phyloP scores from a whole-genome alignment of 108 stramenopile species.

The Nitzschia putrida region DNA sequence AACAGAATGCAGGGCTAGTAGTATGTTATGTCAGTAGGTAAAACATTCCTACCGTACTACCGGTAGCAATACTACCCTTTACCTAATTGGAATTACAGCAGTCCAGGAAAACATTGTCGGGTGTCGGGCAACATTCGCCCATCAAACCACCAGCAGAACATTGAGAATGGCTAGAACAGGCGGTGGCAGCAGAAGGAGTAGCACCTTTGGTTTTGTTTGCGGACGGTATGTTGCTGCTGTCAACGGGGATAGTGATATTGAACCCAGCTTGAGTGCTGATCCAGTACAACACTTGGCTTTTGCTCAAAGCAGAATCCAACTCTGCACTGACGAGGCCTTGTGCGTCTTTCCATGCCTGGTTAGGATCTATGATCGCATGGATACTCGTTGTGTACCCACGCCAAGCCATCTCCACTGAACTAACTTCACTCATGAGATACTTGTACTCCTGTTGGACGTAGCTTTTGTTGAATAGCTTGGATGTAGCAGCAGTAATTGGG shows the following conservation, averaged over 20 bases:
- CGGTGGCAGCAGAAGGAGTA: not conserved
- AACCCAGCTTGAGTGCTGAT: slow-evolving; percentile 65
- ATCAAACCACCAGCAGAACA: slow-evolving; percentile 34
- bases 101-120: slow-evolving; percentile 27
- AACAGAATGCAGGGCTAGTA: not conserved
- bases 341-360: slow-evolving; percentile 74
- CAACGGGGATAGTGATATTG: slow-evolving; percentile 23
- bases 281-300: slow-evolving; percentile 79
- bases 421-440: slow-evolving; percentile 24
- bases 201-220: slow-evolving; percentile 3
- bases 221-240: not conserved
- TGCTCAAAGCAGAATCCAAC: slow-evolving; percentile 76
- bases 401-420: slow-evolving; percentile 74
- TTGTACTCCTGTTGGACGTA: slow-evolving; percentile 64
- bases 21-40: not conserved
- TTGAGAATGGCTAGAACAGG: slow-evolving; percentile 8
- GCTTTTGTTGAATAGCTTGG: slow-evolving; percentile 56
- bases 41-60: not conserved
- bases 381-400: slow-evolving; percentile 69
- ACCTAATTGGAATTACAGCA: slow-evolving; percentile 32
- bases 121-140: slow-evolving; percentile 49
- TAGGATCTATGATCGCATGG: slow-evolving; percentile 74
- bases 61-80: not conserved
- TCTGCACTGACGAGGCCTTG: slow-evolving; percentile 58
- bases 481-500: slow-evolving; percentile 77